Base-by-base conservation (phyloP, 2,329 filamentous ascomycete genomes). In the Pyrenochaeta sp. region DNA sequence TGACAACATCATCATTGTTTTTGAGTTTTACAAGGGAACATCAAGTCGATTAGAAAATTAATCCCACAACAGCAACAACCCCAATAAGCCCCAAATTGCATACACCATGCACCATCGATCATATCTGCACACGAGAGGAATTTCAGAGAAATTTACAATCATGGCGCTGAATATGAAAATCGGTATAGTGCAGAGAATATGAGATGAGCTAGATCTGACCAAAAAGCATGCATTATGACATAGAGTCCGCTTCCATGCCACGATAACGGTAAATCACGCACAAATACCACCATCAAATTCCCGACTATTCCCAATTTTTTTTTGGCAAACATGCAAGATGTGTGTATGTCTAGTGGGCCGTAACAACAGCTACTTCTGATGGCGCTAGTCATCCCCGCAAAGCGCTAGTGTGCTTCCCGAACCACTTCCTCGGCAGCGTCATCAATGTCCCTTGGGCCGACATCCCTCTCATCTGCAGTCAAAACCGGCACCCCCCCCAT, bases 341-440 rank as follows among this genome's bases (percentile, higher is more conserved):
- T 9, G 9, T 9, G 23, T 27, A 27, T 27, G 23, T 27, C 23
- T 27, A 4, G 23, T 9, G 23, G 23, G 23, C 4, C 9, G 23
- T 27, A 27, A 27, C 23, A 27, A 9, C 4, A 27, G 20, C 35
- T 48, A 11, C 21, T 33, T 9, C 39, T 20, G 40, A 51, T 23
- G 4, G n/a, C 18, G 41, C 39, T 51, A 51, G 50, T 37, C 45
- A 46, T 55, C 58, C 58, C 58, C 58, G 58, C 58, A 57, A 54
- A 49, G 43, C 49, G 41, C 55, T 61, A 59, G 53, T 45, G 48
- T 45, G 44, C 31, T 32, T 36, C 46, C 53, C 36, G 50, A 58
- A 41, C 50, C 42, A 49, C 18, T 40, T 42, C 58, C 53, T 59
- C 56, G 58, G 58, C 56, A 61, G 46, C 51, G 43, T 61, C 58